Base-by-base conservation (phyloP, 2,329 filamentous ascomycete species). In the Colletotrichum gloeosporioides region DNA sequence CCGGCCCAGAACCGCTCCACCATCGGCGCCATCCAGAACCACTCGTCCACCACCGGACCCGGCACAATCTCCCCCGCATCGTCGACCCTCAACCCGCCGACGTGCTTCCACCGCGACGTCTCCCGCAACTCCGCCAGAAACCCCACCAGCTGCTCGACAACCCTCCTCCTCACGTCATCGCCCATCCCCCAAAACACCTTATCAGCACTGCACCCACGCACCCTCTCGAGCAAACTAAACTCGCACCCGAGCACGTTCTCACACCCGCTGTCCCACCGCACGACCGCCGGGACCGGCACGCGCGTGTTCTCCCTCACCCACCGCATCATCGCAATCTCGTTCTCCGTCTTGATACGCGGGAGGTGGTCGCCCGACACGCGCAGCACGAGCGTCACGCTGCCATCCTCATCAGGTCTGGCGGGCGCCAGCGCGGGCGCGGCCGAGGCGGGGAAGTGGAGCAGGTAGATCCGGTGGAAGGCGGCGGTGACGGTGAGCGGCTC, bases 191-290 rank as follows among this genome's bases (percentile, higher is more conserved):
- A 80, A 77, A 79, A 78, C 44, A 77, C 59, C 68, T 76, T 64
- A 77, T 80, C 67, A 1, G 77, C 79, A 10, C 81, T 77, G 13
- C 53, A 77, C 0, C 83, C 84, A 1, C 65, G 68, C 63, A 85
- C 72, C n/a, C 77, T 75, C 10, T 82, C 79, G 82, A 87, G 84
- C 15, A 87, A 67, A 8, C 86, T 86, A 82, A 85, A 88, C 79
- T 87, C 85, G 34, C 83, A 85, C 0, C 84, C 85, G n/a, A 87
- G 79, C 22, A 81, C 78, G 32, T 86, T 87, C 6, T 81, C 70
- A 10, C 61, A 76, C 8, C 75, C 81, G 31, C 82, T 79, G 27
- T 85, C 82, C 71, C 81, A 86, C 2, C 79, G 81, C 25, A 85
- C 57, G 2, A 87, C 80, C 7, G 78, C 69, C 0, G 86, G 81